Evolutionary conservation across 176 grass and related monocot species (phyloP), one percentile per base, ranked within the genome.

Genomic region (Cenchrus americanus): DNA sequence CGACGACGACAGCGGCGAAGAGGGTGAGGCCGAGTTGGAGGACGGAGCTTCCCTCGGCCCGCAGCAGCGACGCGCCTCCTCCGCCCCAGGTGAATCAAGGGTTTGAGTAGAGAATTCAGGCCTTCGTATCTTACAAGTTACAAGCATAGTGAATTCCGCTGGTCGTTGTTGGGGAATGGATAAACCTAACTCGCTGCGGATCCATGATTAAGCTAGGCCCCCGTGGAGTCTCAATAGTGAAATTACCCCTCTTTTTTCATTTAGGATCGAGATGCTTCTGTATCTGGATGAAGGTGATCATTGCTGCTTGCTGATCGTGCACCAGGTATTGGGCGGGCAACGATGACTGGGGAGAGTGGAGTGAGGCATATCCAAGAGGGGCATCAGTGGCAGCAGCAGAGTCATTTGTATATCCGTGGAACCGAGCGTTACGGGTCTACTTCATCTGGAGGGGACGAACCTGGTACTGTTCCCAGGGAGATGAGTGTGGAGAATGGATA

Each of bases 401-500:
- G 54, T 17, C 50, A 72, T 76, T 63, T 85, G 44, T 59, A 70
- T 54, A 71, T 10, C 71, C 18, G 48, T 4, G 77, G 49, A 59
- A 79, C 40, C 21, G 66, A 65, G 32, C 84, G 74, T 17, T 88
- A 69, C n/a, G 53, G 50, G 0, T 54, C 55, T 32, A 14, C 23
- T 69, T 87, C 85, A 0, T 59, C 44, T 46, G 21, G 66, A 40
- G 72, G 70, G 62, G 86, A 89, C 26, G 84, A 85, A 8, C 66
- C 83, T 62, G 62, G 47, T 53, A 50, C 72, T 15, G 58, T 43
- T 6, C 78, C 82, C 12, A 88, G 69, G 52, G 92, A 89, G 37
- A 59, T 47, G 71, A 85, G 83, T 79, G 77, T 51, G 43, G 89
- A 87, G 51, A 73, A 91, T 87, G 92, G 92, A 7, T 91, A 88